Conservation (phyloP, 2,329 filamentous ascomycete genomes). For the Nemania serpens region DNA sequence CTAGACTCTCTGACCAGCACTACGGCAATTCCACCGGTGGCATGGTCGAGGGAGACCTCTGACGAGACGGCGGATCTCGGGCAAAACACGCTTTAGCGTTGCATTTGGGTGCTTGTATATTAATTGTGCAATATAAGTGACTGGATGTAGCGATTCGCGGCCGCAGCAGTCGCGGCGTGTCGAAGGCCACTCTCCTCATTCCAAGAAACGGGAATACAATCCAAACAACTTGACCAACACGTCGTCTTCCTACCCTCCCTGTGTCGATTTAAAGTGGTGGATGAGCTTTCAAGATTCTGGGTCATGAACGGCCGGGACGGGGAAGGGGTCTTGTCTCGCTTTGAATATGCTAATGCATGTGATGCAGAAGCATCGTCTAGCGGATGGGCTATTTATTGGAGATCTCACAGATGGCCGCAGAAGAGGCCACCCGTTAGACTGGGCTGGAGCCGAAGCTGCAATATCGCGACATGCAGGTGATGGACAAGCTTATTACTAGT, state of each 20-base stretch:
- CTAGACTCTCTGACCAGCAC: slow-evolving; percentile 9
- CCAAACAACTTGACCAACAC: slow-evolving; percentile 9
- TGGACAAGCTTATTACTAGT: neutral
- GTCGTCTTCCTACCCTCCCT: neutral
- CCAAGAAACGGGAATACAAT: slow-evolving; percentile 22
- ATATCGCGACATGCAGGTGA: slow-evolving; percentile 12
- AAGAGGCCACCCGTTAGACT: slow-evolving; percentile 29
- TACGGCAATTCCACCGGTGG: slow-evolving; percentile 5
- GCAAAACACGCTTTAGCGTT: slow-evolving; percentile 7
- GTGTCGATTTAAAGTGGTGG: neutral
- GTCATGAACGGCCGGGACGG: too few species aligned
- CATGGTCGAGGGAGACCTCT: slow-evolving; percentile 14
- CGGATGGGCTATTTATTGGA: neutral
- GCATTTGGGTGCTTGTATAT: slow-evolving; percentile 30
- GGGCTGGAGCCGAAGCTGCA: slow-evolving; percentile 16
- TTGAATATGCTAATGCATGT: slow-evolving; percentile 15
- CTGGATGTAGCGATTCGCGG: slow-evolving; percentile 29
- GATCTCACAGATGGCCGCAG: slow-evolving; percentile 35
- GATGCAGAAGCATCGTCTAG: slow-evolving; percentile 13
- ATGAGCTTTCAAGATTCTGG: too few species aligned
- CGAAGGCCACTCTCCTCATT: slow-evolving; percentile 40
- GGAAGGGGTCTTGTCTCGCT: neutral
- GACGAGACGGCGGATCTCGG: slow-evolving; percentile 15
- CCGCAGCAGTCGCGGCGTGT: slow-evolving; percentile 18
- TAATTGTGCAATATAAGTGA: slow-evolving; percentile 22